Conservation (phyloP, 2,329 filamentous ascomycete species). For the Orbilia ellipsospora region DNA sequence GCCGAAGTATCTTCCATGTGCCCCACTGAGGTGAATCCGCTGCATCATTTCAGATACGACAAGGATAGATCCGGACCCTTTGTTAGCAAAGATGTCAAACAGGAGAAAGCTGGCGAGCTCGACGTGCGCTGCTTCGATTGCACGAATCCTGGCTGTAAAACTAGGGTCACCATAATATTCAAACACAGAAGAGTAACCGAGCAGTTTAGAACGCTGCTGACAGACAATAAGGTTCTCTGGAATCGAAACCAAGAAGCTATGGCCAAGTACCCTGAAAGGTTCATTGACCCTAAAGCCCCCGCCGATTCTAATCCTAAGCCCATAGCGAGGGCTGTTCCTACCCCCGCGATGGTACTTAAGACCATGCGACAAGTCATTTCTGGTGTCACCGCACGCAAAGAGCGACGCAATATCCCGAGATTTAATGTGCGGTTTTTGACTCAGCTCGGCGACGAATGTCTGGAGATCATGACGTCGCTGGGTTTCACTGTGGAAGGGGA, state of each 20-base stretch:
- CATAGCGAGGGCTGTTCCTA: conserved; percentile 19
- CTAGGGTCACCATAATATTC: conserved; percentile 67
- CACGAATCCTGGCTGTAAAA: conserved; percentile 70
- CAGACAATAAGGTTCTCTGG: conserved; percentile 67
- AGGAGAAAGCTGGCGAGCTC: conserved; percentile 59
- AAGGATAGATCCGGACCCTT: conserved; percentile 51
- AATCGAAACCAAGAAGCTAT: conserved; percentile 63
- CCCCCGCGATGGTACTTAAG: conserved; percentile 48
- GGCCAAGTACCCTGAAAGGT: conserved; percentile 23
- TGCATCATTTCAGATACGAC: conserved; percentile 68
- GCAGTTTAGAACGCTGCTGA: conserved; percentile 67
- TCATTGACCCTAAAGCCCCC: conserved; percentile 23
- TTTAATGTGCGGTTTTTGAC: conserved; percentile 36
- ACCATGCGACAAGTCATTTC: conserved; percentile 33
- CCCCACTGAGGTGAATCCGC: conserved; percentile 65
- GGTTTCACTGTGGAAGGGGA: conserved; percentile 36
- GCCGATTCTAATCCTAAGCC: conserved; percentile 19
- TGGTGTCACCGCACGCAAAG: conserved; percentile 35
- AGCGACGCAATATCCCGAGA: conserved; percentile 30
- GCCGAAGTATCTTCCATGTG: conserved; percentile 62
- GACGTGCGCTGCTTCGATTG: conserved; percentile 70
- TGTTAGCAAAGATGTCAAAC: conserved; percentile 21
- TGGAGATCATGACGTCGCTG: conserved; percentile 38
- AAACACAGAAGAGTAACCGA: conserved; percentile 67
- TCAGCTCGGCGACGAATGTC: conserved; percentile 44